Evolutionary conservation across 2,329 filamentous ascomycete genomes (phyloP).

Genomic region (Orbilia ellipsospora): DNA sequence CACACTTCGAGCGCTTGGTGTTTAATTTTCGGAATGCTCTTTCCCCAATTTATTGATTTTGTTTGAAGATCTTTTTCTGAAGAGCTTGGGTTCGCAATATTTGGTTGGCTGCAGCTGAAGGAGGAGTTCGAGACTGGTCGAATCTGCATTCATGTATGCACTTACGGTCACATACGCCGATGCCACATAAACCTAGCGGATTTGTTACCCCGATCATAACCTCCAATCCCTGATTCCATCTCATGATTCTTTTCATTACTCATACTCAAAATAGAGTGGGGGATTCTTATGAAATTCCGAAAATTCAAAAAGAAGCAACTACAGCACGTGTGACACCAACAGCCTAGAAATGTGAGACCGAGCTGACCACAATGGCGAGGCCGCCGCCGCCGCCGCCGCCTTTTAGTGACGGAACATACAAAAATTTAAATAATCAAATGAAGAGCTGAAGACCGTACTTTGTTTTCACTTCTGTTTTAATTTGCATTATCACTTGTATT

Average conservation of each 20-base stretch:
- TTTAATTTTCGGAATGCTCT: too few species aligned
- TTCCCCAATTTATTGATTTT: not conserved
- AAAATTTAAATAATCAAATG: not conserved
- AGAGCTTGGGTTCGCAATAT: too few species aligned
- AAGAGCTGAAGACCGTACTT: not conserved
- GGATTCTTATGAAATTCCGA: not conserved
- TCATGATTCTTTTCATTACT: not conserved
- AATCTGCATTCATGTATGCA: not conserved
- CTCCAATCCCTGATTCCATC: slow-evolving; percentile 1
- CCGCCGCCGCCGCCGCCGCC: slow-evolving; percentile 5
- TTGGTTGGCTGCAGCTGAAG: not conserved
- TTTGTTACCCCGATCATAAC: slow-evolving; percentile 17
- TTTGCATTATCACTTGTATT: not conserved
- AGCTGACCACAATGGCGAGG: slow-evolving; percentile 17
- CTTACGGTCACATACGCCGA: not conserved
- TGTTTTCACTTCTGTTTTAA: not conserved
- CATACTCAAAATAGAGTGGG: not conserved
- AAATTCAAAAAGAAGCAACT: not conserved
- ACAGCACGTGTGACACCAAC: slow-evolving; percentile 29
- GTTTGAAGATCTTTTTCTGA: not conserved
- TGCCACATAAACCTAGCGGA: not conserved
- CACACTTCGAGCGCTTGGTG: not conserved
- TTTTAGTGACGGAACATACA: slow-evolving; percentile 21
- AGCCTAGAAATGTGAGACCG: slow-evolving; percentile 17
- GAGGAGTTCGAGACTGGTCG: not conserved